Base-by-base conservation (phyloP, 2,329 filamentous ascomycete genomes). In the Colletotrichum camelliae region DNA sequence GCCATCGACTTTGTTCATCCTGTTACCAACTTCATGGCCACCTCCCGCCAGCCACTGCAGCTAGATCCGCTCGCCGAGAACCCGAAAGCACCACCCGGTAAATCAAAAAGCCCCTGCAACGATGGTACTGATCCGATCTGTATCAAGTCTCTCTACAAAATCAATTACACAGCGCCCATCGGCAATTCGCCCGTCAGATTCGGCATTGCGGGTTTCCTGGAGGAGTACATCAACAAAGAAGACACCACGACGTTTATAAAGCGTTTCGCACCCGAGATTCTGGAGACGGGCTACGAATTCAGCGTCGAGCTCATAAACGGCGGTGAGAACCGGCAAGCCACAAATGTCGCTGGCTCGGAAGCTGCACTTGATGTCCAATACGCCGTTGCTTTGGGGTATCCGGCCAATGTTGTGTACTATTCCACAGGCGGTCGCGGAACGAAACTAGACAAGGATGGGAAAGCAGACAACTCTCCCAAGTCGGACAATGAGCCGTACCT, bases 401-500 rank as follows among this genome's bases (percentile, higher is more conserved):
- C 88, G 2, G 78, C 87, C 12, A 81, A 86, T 8, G 80, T 89
- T 5, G 83, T 81, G 3, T 90, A 87, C 78, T 88, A 88, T 76
- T 82, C 85, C 4, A 86, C 86, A 0, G 88, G 85, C 7, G 88
- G 88, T 2, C 84, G 86, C 3, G 87, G 86, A 15, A 81, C 80
- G 6, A 84, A 87, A 75, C 79, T 89, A 9, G 83, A 84, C 75
- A 78, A 82, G 7, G 71, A 84, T 13, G 86, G 88, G n/a, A 79
- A 83, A 3, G 72, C 83, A 1, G 60, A 86, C 5, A 74, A 81
- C 1, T 79, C 79, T 5, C 78, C 81, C 3, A 77, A 79, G 5
- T 80, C 81, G 66, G 81, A 86, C 75, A 92, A 92, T 79, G 91
- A 92, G 81, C 91, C 91, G 0, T 92, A 90, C 77, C 82, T 92